Evolutionary conservation across 345 rosid genomes (phyloP), one percentile per base, ranked within the genome.

Genomic region (Jatropha curcas): DNA sequence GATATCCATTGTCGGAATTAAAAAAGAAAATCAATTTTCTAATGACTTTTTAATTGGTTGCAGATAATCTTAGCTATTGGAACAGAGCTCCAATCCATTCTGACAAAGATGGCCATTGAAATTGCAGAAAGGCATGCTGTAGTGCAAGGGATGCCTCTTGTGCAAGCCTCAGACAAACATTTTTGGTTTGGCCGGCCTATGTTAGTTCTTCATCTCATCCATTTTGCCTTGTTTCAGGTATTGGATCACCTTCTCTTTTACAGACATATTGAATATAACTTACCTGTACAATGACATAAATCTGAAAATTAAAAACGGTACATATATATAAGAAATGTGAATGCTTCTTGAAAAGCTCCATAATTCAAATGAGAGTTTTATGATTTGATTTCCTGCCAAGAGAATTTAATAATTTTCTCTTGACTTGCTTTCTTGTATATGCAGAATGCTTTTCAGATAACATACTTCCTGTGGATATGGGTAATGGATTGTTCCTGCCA

Each of bases 401-500:
- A 60, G 27, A 61, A n/a, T 61, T 17, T 37, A 34, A 35, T n/a
- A 1, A 34, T 60, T 34, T 56, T 25, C 17, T 58, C 5, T n/a
- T 31, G 11, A 60, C 22, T 19, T 31, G 2, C 33, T 30, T 45
- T 20, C 35, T 60, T 24, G 35, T 14, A 4, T 16, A 27, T 86
- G 87, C 94, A 95, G 99, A 96, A 91, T 31, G 99, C 98, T 7
- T 93, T 96, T 84, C 98, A 93, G 82, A 93, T 96, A 74, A 96
- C 99, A 1, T 96, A 93, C 73, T 93, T 92, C 90, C 73, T 91
- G 24, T 96, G 98, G 99, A 88, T 93, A 65, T 91, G 87, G 99
- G 99, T 93, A 87, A 80, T 51, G 43, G 27, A 64, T 71, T 70
- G 60, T 61, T 68, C 76, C 68, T 48, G 25, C 34, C 37, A 0